phyloP scores from a whole-genome alignment of 495 filamentous ascomycete species.

The Penicillium cosmopolitanum region DNA sequence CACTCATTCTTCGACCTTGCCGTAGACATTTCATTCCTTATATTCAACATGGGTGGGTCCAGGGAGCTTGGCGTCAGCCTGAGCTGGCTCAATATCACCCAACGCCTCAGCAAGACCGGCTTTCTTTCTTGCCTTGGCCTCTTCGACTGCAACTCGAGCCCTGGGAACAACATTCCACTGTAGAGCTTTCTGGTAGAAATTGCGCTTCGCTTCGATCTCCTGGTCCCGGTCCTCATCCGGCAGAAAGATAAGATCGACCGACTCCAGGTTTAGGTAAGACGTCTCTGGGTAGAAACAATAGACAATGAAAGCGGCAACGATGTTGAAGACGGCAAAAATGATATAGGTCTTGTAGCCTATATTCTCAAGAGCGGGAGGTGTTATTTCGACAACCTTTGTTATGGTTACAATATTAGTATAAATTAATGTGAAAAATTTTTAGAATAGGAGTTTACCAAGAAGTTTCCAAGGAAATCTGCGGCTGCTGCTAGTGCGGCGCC shows the following conservation, averaged over 20 bases:
- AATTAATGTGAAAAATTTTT: neutral
- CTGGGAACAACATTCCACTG: slow-evolving; percentile 22
- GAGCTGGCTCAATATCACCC: slow-evolving; percentile 13
- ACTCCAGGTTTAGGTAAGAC: slow-evolving; percentile 23
- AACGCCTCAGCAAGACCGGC: slow-evolving; percentile 9
- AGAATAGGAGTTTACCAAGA: slow-evolving; percentile 16
- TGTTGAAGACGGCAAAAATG: slow-evolving; percentile 46
- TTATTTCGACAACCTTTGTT: slow-evolving; percentile 21
- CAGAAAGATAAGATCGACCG: slow-evolving; percentile 21
- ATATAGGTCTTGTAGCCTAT: slow-evolving; percentile 31
- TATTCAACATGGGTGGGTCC: slow-evolving; percentile 9
- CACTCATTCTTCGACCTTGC: neutral
- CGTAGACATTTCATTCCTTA: neutral
- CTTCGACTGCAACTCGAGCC: slow-evolving; percentile 23
- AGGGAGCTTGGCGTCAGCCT: neutral
- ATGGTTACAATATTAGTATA: neutral
- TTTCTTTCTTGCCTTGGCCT: slow-evolving; percentile 21
- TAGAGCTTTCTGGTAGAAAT: slow-evolving; percentile 18
- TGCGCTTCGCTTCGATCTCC: slow-evolving; percentile 18
- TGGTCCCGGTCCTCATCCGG: slow-evolving; percentile 11
- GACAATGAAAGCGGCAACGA: slow-evolving; percentile 37
- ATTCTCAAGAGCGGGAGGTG: slow-evolving; percentile 31
- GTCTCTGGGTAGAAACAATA: slow-evolving; percentile 48
- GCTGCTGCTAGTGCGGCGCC: slow-evolving; percentile 39
- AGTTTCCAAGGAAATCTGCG: slow-evolving; percentile 25